phyloP scores from a whole-genome alignment of 2,329 filamentous ascomycete genomes.

The Colletotrichum sojae region DNA sequence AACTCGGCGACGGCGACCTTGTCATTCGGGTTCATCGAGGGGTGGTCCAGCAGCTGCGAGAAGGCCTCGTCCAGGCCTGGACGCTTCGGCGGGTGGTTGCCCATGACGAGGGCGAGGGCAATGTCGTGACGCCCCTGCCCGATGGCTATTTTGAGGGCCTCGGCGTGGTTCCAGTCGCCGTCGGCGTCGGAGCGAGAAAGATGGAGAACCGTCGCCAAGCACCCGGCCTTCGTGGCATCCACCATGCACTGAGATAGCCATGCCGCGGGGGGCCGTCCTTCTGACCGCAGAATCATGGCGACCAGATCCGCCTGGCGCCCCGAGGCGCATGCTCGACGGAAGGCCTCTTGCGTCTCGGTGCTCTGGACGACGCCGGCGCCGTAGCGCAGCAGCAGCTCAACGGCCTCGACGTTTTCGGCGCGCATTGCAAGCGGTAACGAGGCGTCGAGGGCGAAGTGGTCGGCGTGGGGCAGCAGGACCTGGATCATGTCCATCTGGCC shows the following conservation, averaged over 20 bases:
- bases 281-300: slow-evolving; percentile 63
- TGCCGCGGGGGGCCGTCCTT: slow-evolving; percentile 59
- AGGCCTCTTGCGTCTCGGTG: slow-evolving; percentile 67
- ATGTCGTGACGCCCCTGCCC: slow-evolving; percentile 66
- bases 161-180: slow-evolving; percentile 64
- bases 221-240: slow-evolving; percentile 65
- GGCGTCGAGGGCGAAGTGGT: slow-evolving; percentile 63
- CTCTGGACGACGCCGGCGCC: slow-evolving; percentile 55
- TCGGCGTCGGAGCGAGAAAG: slow-evolving; percentile 68
- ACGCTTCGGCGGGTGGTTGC: slow-evolving; percentile 64
- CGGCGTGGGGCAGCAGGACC: slow-evolving; percentile 67
- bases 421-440: slow-evolving; percentile 65
- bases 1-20: slow-evolving; percentile 69
- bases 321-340: slow-evolving; percentile 64
- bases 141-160: slow-evolving; percentile 67
- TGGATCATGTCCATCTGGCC: slow-evolving; percentile 67
- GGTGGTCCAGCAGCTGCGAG: slow-evolving; percentile 59
- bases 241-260: slow-evolving; percentile 66
- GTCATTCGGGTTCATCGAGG: slow-evolving; percentile 61
- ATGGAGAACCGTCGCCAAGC: slow-evolving; percentile 63
- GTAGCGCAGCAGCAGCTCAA: slow-evolving; percentile 64
- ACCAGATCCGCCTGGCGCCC: slow-evolving; percentile 63
- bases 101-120: slow-evolving; percentile 67
- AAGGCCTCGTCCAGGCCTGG: slow-evolving; percentile 67
- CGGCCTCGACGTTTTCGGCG: slow-evolving; percentile 57